Evolutionary conservation across 1,284 basidiomycete genomes (phyloP), one percentile per base, ranked within the genome.

Genomic region (Naganishia liquefaciens): DNA sequence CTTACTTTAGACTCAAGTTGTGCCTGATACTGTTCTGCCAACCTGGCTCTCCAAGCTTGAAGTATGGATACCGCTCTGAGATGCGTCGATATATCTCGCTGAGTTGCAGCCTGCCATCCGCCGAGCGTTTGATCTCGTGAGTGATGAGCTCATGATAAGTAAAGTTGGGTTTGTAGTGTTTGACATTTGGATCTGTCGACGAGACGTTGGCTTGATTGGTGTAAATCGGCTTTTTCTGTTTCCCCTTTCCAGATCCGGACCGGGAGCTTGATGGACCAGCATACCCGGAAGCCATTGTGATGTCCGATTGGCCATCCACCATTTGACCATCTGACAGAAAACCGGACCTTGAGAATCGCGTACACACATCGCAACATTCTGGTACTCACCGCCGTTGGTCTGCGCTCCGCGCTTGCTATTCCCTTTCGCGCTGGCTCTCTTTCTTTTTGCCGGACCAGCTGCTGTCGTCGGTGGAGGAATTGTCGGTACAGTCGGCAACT

Each of bases 11-110:
- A 61, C 73, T 74, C 44, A 79, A 68, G 67, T 78, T 79, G 65
- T 79, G 78, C 44, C 78, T 70, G 65, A 79, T 79, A 65, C 70
- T 72, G 64, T 79, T 79, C 66, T 78, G 76, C 77, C 77, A 78
- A 25, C 77, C 77, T 3, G 76, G 74, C 68, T 78, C 75, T 53
- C 78, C 77, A 28, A 79, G 66, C 70, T 77, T 76, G 73, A 78
- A 79, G 69, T 77, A 79, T 13, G 77, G 77, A 73, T 76, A 79
- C 30, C 76, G 69, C 40, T 79, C 74, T 28, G 75, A 74, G 54
- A 79, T 78, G 37, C 70, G 70, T 43, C 70, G 62, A 67, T 79
- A 79, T 58, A 79, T 79, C 67, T 78, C 76, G 46, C 70, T 72
- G n/a, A 79, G 67, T 67, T 78, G 77, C n/a, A 79, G 57, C 53